These are phyloP conservation scores for Hamamelis virginiana DNA, from an alignment of 164 flowering plant genomes.

Conservation along the genomic window DNA sequence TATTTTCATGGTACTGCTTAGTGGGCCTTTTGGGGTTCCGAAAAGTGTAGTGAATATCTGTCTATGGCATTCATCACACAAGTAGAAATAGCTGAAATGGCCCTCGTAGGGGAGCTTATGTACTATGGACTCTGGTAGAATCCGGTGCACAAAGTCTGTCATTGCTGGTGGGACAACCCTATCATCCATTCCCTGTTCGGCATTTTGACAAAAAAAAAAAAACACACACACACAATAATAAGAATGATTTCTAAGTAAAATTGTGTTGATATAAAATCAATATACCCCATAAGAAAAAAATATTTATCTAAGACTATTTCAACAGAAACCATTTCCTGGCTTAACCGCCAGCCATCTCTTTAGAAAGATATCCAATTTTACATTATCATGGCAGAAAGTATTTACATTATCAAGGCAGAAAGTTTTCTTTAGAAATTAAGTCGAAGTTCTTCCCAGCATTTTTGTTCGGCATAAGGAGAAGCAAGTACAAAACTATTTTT, in stretches of 20 bases:
- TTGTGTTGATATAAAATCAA: neutral
- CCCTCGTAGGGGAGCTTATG: slow-evolving; percentile 48
- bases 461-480: neutral
- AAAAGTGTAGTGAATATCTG: slow-evolving; percentile 41
- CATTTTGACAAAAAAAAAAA: neutral
- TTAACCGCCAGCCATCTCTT: neutral
- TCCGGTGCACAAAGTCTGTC: slow-evolving; percentile 37
- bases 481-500: neutral
- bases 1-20: slow-evolving; percentile 6
- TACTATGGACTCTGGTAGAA: slow-evolving; percentile 36
- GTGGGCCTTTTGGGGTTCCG: slow-evolving; percentile 43
- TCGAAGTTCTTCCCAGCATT: neutral
- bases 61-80: slow-evolving; percentile 48
- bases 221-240: too few relatives aligned
- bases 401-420: neutral
- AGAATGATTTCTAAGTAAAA: neutral
- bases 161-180: slow-evolving; percentile 42
- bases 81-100: slow-evolving; percentile 40
- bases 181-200: slow-evolving; percentile 47
- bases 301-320: neutral
- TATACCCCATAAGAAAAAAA: too few relatives aligned
- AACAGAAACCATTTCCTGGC: neutral
- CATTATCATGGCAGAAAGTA: neutral
- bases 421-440: neutral
- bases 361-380: neutral